Evolutionary conservation across 495 filamentous ascomycete genomes (phyloP).

Genomic region (Aspergillus leporis): DNA sequence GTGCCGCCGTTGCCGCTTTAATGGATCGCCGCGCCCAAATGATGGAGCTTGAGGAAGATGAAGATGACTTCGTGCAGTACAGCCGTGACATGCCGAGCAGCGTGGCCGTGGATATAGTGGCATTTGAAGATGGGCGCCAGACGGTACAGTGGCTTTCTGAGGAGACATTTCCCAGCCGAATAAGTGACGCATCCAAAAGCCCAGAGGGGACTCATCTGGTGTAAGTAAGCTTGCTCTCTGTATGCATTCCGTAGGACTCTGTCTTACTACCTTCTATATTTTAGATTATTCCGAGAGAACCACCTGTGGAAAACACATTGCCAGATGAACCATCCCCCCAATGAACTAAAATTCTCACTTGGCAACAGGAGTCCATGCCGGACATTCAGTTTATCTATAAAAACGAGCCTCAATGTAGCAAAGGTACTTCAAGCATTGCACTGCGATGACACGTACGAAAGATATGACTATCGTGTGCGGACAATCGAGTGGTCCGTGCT

Average conservation of each 20-base stretch:
- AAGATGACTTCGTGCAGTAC: conserved; percentile 6
- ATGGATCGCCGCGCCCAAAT: conserved; percentile 7
- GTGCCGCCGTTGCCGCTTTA: conserved; percentile 3
- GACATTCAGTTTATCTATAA: conserved; percentile 17
- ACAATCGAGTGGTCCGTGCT: conserved; percentile 17
- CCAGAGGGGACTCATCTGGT: conserved; percentile 16
- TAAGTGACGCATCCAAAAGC: conserved; percentile 3
- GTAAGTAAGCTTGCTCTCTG: background rate
- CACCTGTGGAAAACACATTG: conserved; percentile 15
- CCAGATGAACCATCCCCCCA: conserved; percentile 12
- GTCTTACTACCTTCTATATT: background rate
- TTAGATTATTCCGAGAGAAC: conserved; percentile 18
- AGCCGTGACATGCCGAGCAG: background rate
- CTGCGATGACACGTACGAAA: background rate
- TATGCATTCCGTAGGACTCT: background rate
- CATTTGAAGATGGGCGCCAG: conserved; percentile 5
- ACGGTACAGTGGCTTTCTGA: conserved; percentile 12
- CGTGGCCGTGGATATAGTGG: conserved; percentile 11
- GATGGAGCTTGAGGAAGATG: conserved; percentile 8
- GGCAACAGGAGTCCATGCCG: conserved; percentile 17
- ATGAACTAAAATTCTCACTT: conserved; percentile 14
- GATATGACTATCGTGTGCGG: conserved; percentile 4
- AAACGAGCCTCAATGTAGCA: conserved; percentile 6
- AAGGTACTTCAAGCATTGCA: no score
- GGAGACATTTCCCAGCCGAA: conserved; percentile 1